These are phyloP conservation scores for Acanthochlamys bracteata DNA, from an alignment of 106 monocot genomes.

Conservation along the genomic window DNA sequence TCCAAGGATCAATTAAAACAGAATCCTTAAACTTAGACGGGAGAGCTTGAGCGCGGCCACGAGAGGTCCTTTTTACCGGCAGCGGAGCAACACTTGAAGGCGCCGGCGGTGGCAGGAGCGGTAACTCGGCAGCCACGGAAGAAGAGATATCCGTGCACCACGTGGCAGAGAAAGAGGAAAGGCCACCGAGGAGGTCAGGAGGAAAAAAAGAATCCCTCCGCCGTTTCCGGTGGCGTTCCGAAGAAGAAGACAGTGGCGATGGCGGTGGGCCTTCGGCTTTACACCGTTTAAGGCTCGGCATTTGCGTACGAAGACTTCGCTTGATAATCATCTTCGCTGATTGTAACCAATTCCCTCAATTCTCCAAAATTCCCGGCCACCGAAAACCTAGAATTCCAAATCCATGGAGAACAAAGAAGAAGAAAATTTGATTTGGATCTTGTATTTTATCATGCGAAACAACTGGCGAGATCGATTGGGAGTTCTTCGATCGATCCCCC, in stretches of 20 bases:
- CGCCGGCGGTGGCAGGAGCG: not conserved
- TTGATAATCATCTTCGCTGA: conserved; percentile 34
- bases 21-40: conserved; percentile 66
- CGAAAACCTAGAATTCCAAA: too few relatives aligned
- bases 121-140: not conserved
- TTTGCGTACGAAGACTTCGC: conserved; percentile 30
- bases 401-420: too few relatives aligned
- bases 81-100: not conserved
- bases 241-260: not conserved
- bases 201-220: conserved; percentile 15
- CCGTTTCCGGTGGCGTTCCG: conserved; percentile 25
- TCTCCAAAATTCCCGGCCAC: too few relatives aligned
- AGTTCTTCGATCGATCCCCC: too few relatives aligned
- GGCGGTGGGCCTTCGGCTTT: conserved; percentile 7
- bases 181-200: conserved; percentile 25
- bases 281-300: conserved; percentile 50
- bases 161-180: conserved; percentile 7
- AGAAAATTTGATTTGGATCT: too few relatives aligned
- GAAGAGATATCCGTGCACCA: conserved; percentile 13
- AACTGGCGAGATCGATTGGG: too few relatives aligned
- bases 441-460: too few relatives aligned
- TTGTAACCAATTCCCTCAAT: too few relatives aligned
- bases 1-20: conserved; percentile 51
- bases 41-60: conserved; percentile 35
- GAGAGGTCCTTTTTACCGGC: conserved; percentile 36